A percentile compares a stretch with the other conserved stretches of the same genome.
Conservation (phyloP, 345 rosid species). For the Gossypium herbaceum region DNA sequence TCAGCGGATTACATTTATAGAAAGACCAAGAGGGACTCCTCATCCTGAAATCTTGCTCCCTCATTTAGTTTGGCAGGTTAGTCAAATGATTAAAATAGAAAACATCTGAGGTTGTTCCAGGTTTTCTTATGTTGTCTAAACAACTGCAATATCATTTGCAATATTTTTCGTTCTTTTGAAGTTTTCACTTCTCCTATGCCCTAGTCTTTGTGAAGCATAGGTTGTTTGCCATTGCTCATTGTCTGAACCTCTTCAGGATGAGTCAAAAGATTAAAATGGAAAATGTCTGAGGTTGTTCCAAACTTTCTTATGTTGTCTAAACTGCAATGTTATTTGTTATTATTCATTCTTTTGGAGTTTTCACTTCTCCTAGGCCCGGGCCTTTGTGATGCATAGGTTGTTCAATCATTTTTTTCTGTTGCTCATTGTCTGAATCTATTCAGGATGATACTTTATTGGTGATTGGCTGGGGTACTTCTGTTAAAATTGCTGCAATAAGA, state of each 20-base stretch:
- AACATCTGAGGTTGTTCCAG: neutral
- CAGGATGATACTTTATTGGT: constrained; percentile 91
- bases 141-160: neutral
- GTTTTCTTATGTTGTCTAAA: neutral
- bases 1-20: constrained; percentile 92
- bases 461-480: constrained; percentile 95
- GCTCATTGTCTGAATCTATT: constrained; percentile 18
- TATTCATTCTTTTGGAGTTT: constrained; percentile 5
- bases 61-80: constrained; percentile 98
- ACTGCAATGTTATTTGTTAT: neutral
- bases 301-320: neutral
- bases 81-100: constrained; percentile 18
- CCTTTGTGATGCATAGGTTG: constrained; percentile 1
- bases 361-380: neutral
- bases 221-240: constrained; percentile 17
- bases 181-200: neutral
- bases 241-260: constrained; percentile 51
- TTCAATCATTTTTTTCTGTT: constrained; percentile 6
- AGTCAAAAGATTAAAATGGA: constrained; percentile 17
- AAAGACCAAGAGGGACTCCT: constrained; percentile 89
- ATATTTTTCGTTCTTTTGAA: constrained; percentile 2
- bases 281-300: neutral
- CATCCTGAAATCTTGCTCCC: constrained; percentile 87
- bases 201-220: neutral
- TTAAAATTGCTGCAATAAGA: constrained; percentile 89